Evolutionary conservation across 345 rosid species (phyloP).

Genomic region (Rhodamnia argentea): DNA sequence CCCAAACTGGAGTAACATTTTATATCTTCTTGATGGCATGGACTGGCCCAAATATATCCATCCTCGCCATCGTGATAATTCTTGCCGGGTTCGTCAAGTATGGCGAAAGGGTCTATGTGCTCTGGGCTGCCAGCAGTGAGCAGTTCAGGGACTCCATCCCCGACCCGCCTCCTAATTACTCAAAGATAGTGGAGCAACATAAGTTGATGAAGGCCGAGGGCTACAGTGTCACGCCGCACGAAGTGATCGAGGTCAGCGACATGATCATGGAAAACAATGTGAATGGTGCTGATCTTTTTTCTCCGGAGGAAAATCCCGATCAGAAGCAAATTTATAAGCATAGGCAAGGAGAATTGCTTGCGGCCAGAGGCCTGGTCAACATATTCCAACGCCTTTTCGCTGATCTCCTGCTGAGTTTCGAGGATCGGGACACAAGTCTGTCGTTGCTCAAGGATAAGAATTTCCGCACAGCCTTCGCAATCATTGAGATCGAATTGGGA

Average conservation of each 20-base stretch:
- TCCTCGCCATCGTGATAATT: background rate
- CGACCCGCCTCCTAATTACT: background rate
- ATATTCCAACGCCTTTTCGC: background rate
- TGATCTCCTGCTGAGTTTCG: background rate
- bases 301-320: background rate
- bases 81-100: conserved; percentile 17
- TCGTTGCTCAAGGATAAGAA: background rate
- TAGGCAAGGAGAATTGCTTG: background rate
- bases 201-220: background rate
- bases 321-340: background rate
- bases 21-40: conserved; percentile 10
- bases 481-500: conserved; percentile 29
- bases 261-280: background rate
- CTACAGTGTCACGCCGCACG: background rate
- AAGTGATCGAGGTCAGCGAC: background rate
- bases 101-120: background rate
- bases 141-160: background rate
- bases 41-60: background rate
- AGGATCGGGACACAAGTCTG: background rate
- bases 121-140: background rate
- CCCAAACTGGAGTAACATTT: conserved; percentile 6
- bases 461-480: conserved; percentile 4
- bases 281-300: background rate
- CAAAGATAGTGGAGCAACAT: background rate
- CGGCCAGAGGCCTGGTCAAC: background rate